Conservation (phyloP, 140 eudicot species). For the Anethum foeniculum region DNA sequence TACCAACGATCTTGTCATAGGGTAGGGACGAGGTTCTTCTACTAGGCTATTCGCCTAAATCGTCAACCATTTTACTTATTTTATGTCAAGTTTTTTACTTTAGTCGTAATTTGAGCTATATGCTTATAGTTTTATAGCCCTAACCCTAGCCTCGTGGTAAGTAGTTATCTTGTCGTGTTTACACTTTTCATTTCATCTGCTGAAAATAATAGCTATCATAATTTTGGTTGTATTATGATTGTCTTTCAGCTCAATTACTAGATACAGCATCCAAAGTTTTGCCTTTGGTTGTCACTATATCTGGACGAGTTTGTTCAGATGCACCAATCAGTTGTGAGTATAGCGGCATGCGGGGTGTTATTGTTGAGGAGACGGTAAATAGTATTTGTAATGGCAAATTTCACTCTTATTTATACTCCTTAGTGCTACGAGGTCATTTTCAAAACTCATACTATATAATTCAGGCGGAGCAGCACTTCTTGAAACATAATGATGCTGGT, state of each 20-base stretch:
- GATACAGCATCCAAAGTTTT: slow-evolving; percentile 75
- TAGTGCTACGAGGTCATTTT: slow-evolving; percentile 6
- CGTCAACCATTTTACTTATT: neutral
- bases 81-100: neutral
- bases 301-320: slow-evolving; percentile 94
- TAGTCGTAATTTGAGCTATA: neutral
- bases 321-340: slow-evolving; percentile 80
- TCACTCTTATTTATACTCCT: too few relatives aligned
- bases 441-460: neutral
- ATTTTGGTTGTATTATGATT: neutral
- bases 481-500: slow-evolving; percentile 99
- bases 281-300: slow-evolving; percentile 83
- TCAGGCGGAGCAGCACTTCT: slow-evolving; percentile 90
- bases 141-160: neutral
- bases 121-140: neutral
- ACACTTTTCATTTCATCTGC: neutral
- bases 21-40: neutral
- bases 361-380: slow-evolving; percentile 91
- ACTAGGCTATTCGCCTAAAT: neutral
- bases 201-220: neutral
- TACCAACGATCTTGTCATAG: neutral
- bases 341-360: slow-evolving; percentile 90
- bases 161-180: neutral
- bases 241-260: slow-evolving; percentile 59
- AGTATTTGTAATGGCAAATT: slow-evolving; percentile 3